Conservation (phyloP, 805 yeast genomes). For the Priceomyces carsonii region DNA sequence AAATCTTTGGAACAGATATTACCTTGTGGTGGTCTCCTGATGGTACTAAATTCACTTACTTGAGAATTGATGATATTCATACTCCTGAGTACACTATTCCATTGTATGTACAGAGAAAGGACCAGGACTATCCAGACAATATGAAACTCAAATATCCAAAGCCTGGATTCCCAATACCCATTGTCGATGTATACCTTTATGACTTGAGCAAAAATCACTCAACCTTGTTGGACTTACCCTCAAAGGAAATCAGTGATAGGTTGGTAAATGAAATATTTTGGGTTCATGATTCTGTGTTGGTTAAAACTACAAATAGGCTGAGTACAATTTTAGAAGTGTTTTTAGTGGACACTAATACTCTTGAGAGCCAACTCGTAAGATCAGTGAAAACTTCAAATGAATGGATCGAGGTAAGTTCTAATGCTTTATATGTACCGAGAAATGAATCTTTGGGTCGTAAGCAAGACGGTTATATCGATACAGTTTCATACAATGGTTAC, state of each 20-base stretch:
- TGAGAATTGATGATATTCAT: slow-evolving; percentile 57
- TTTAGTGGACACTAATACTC: slow-evolving; percentile 33
- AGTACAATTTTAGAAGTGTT: slow-evolving; percentile 57
- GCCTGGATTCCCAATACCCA: slow-evolving; percentile 66
- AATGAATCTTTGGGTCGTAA: slow-evolving; percentile 33
- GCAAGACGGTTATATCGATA: slow-evolving; percentile 75
- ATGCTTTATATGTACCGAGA: slow-evolving; percentile 36
- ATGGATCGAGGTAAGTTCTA: slow-evolving; percentile 55
- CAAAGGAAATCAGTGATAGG: slow-evolving; percentile 35
- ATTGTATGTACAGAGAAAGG: slow-evolving; percentile 41
- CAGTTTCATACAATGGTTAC: slow-evolving; percentile 58
- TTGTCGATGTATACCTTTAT: slow-evolving; percentile 47
- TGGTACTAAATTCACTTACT: slow-evolving; percentile 54
- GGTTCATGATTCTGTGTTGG: slow-evolving; percentile 50
- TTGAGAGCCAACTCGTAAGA: slow-evolving; percentile 40
- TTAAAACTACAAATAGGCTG: slow-evolving; percentile 63
- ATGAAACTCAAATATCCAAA: slow-evolving; percentile 62
- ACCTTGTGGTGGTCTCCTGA: slow-evolving; percentile 77
- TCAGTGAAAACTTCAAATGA: slow-evolving; percentile 50
- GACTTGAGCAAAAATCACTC: slow-evolving; percentile 26
- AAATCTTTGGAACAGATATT: slow-evolving; percentile 57
- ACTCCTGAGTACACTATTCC: slow-evolving; percentile 57
- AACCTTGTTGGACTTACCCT: slow-evolving; percentile 13
- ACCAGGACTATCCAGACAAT: slow-evolving; percentile 47
- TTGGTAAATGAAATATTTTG: slow-evolving; percentile 64